Evolutionary conservation across 805 yeast genomes (phyloP).

Genomic region (Metschnikowia proteae): DNA sequence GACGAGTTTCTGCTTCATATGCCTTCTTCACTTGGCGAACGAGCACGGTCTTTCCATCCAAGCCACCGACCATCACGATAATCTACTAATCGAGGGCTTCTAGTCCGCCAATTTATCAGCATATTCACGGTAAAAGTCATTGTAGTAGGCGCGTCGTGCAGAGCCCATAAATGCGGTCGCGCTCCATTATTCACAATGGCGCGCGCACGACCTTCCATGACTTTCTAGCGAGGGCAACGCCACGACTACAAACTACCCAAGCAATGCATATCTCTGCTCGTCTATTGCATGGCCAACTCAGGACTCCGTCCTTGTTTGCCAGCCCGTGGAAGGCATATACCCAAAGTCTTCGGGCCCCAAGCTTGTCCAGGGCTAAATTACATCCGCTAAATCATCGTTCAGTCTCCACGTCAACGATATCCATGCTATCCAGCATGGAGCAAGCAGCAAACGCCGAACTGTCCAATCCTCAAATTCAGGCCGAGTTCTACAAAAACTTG

Average conservation of each 20-base stretch:
- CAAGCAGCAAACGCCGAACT: slow-evolving; percentile 80
- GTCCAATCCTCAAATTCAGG: slow-evolving; percentile 68
- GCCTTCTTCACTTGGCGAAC: slow-evolving; percentile 80
- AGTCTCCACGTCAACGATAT: slow-evolving; percentile 27
- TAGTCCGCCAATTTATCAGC: neutral
- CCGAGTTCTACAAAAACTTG: slow-evolving; percentile 73
- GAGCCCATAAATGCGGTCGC: neutral
- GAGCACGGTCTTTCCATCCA: slow-evolving; percentile 68
- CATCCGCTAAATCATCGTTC: slow-evolving; percentile 2
- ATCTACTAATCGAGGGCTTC: slow-evolving; percentile 28
- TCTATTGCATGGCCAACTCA: neutral
- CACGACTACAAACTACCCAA: neutral
- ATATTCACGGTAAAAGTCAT: neutral
- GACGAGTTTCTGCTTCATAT: slow-evolving; percentile 81
- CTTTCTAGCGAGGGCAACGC: slow-evolving; percentile 3
- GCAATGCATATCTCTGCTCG: slow-evolving; percentile 1
- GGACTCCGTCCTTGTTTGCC: neutral
- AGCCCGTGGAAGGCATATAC: neutral
- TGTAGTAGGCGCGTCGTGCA: neutral
- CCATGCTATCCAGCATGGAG: slow-evolving; percentile 50
- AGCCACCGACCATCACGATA: slow-evolving; percentile 42
- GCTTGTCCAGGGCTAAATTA: neutral
- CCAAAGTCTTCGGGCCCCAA: neutral
- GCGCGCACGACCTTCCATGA: slow-evolving; percentile 16
- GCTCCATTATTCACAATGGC: neutral